Base-by-base conservation (phyloP, 805 yeast species). In the Monosporozyma unispora region DNA sequence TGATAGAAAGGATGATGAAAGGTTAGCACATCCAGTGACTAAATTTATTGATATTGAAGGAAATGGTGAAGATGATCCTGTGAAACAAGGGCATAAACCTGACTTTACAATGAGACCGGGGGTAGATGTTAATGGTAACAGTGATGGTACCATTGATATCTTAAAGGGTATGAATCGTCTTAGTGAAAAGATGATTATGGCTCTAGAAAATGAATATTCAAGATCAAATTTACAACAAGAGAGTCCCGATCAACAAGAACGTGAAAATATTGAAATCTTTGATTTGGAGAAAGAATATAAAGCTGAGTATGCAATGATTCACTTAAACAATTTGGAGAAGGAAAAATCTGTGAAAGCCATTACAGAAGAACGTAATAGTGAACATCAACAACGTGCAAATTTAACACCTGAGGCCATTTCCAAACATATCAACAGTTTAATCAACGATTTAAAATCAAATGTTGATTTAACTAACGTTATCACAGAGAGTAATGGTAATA, bases 131-230 rank as follows among this genome's bases (percentile, higher is more conserved):
- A 71, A 77, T 50, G 80, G 82, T 44, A 68, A 73, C 39, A 76
- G 76, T 44, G 96, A 87, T 54, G 69, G 70, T 41, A 79, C 89
- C 57, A 75, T 87, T 16, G 79, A 84, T 16, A 80, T 89, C 18
- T 74, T 93, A 70, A 77, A 84, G 56, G 87, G 95, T 53, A 89
- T 91, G 93, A 91, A 91, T 68, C 78, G 89, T 52, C 70, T 91
- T 45, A 84, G 95, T 61, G 81, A 87, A 50, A 80, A 89, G 55
- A 84, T 91, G 84, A 79, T 91, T 54, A 72, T 74, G 44, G 76
- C 79, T 39, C 61, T 75, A 54, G 75, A 75, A 43, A 73, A 70
- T 47, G 74, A 71, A 50, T 68, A 70, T 48, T 64, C 69, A 0
- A 65, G 74, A 50, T 53, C 64, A 9, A 64, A 63, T 6, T 62